Evolutionary conservation across 441 rosid genomes (phyloP), one percentile per base, ranked within the genome.

Genomic region (Francoa sonchifolia): DNA sequence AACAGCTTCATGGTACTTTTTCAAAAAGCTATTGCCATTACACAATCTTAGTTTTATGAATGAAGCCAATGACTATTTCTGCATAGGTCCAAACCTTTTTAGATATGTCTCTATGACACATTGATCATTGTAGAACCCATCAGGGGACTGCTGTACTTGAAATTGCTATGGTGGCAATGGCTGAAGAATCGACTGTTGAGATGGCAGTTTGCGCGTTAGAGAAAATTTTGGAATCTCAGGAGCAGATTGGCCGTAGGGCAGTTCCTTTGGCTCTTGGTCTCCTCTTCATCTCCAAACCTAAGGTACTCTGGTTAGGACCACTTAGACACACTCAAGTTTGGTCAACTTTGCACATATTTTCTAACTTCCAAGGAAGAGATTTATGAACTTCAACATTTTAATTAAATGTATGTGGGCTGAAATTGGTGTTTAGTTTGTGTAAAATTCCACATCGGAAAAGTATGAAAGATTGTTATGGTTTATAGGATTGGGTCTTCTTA

Each of bases 61-160:
- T 46, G n/a, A 8, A 23, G 8, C 7, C 2, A 35, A 3, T 25
- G 23, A 4, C 20, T 33, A 18, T 25, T 29, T 15, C 22, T 43
- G 17, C 68, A 90, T n/a, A n/a, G 98, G 95, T 90, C 47, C 95
- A 90, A 64, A 78, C 78, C 55, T 83, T 90, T 58, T 74, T 86
- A 15, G 83, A 77, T 44, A 79, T 78, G 57, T 90, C 96, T 59
- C 79, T 79, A 37, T 80, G 79, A 28, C 93, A 82, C 72, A 74
- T 82, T 23, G 93, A 78, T 55, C 82, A 80, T 50, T 85, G 83
- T 33, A 94, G 78, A 50, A 71, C 69, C 39, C 81, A 82, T 66
- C 96, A 90, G 62, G 99, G 94, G 28, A 83, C 94, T 33, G 99
- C 95, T 47, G 88, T 90, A 22, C 87, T 90, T 57, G 99, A 96